These are phyloP conservation scores for Pyrus hybrid DNA, from an alignment of 331 rosid genomes.

Conservation along the genomic window DNA sequence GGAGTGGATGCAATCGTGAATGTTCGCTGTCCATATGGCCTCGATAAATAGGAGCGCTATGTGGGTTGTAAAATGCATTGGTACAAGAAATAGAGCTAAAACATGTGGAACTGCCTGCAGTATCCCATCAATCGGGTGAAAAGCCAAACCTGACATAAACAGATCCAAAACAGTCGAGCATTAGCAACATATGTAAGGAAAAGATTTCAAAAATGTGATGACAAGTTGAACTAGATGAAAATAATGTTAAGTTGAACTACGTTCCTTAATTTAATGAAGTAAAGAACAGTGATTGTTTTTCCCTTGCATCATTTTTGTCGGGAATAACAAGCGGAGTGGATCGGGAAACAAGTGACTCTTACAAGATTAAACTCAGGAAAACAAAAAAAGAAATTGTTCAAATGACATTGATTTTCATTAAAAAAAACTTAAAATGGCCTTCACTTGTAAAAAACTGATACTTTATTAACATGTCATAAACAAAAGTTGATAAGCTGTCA, in stretches of 20 bases:
- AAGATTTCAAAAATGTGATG: background rate
- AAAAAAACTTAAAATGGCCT: background rate
- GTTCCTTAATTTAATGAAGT: background rate
- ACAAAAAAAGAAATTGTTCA: background rate
- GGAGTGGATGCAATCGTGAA: slow-evolving; percentile 78
- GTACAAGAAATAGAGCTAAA: slow-evolving; percentile 53
- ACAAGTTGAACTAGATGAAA: background rate
- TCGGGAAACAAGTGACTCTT: background rate
- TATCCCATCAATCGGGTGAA: slow-evolving; percentile 90
- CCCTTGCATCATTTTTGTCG: background rate
- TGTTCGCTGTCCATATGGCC: slow-evolving; percentile 82
- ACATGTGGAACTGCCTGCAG: slow-evolving; percentile 76
- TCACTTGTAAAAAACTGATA: background rate
- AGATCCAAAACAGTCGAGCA: background rate
- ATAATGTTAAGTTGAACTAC: background rate
- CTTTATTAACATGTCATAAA: background rate
- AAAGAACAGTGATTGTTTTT: background rate
- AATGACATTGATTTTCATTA: background rate
- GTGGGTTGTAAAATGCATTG: slow-evolving; percentile 67
- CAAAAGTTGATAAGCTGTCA: background rate
- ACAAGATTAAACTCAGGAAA: background rate
- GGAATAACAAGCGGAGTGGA: background rate
- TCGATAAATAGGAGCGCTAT: slow-evolving; percentile 54
- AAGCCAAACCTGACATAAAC: slow-evolving; percentile 74
- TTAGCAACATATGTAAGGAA: background rate